These are phyloP conservation scores for Hydnomerulius pinastri DNA, from an alignment of 768 basidiomycete species.

Conservation along the genomic window DNA sequence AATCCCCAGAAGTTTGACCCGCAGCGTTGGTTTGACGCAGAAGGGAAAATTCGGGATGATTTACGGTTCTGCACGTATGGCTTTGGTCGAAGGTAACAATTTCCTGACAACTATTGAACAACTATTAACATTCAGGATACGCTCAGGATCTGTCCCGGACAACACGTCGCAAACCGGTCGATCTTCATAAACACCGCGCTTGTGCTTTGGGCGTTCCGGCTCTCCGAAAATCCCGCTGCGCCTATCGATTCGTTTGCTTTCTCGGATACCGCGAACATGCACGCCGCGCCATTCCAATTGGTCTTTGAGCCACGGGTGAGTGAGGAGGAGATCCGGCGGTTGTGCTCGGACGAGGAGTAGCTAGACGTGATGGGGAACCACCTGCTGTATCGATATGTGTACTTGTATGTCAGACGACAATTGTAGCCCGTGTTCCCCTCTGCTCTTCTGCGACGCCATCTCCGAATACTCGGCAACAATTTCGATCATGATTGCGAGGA, in stretches of 20 bases:
- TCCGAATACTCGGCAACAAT: too few species aligned
- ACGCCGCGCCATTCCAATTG: conserved; percentile 58
- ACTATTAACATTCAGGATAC: neutral
- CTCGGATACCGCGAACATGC: conserved; percentile 57
- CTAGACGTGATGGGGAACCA: too few species aligned
- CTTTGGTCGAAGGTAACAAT: conserved; percentile 40
- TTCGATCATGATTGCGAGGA: too few species aligned
- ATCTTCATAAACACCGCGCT: conserved; percentile 62
- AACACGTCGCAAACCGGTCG: conserved; percentile 44
- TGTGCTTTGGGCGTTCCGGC: conserved; percentile 58
- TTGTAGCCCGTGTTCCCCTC: too few species aligned
- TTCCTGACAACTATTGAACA: neutral
- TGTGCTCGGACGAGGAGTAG: neutral
- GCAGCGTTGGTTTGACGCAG: conserved; percentile 45
- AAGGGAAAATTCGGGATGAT: conserved; percentile 46
- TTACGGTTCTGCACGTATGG: conserved; percentile 49
- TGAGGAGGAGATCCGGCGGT: neutral
- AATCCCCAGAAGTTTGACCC: conserved; percentile 57
- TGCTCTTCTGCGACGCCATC: too few species aligned
- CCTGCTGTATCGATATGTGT: too few species aligned
- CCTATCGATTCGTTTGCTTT: conserved; percentile 62
- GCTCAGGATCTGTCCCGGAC: conserved; percentile 56
- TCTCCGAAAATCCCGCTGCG: conserved; percentile 44
- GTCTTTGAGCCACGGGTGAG: conserved; percentile 47
- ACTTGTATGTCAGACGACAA: too few species aligned